A percentile compares a stretch with the other conserved stretches of the same genome.
Conservation (phyloP, 805 yeast species). For the Wickerhamomyces tratensis region DNA sequence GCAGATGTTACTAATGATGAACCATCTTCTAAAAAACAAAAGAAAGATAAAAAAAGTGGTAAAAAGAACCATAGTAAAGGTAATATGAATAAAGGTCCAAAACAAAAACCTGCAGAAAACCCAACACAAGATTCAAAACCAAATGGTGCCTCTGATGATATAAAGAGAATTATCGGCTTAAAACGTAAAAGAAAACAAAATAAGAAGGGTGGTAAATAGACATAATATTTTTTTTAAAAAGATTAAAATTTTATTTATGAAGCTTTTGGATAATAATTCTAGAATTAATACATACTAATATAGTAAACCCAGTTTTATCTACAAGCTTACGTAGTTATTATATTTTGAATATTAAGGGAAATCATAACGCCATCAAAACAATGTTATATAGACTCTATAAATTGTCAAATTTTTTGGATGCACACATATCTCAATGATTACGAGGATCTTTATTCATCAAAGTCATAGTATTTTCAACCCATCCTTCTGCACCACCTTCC, state of each 20-base stretch:
- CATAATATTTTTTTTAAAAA: not conserved
- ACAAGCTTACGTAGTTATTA: no score
- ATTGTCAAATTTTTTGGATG: not conserved
- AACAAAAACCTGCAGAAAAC: constrained; percentile 7
- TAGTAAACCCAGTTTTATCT: no score
- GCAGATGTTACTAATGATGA: constrained; percentile 5
- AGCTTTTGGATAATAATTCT: not conserved
- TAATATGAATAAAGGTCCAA: constrained; percentile 32
- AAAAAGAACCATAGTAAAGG: constrained; percentile 26
- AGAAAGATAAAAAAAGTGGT: constrained; percentile 2
- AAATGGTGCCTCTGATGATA: constrained; percentile 36
- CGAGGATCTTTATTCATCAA: constrained; percentile 65
- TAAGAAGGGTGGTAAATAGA: constrained; percentile 16
- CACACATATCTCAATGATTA: constrained; percentile 37
- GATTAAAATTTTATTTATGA: no score
- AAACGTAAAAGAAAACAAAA: constrained; percentile 60
- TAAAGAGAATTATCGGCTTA: constrained; percentile 55
- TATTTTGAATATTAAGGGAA: no score
- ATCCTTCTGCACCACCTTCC: constrained; percentile 88
- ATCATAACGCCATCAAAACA: not conserved
- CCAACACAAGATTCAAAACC: no score
- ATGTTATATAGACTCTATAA: no score
- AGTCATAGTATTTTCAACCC: constrained; percentile 76
- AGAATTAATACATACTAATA: no score
- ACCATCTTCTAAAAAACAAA: constrained; percentile 7